These are phyloP conservation scores for Penicillium paxilli DNA, from an alignment of 495 filamentous ascomycete genomes.

Conservation along the genomic window DNA sequence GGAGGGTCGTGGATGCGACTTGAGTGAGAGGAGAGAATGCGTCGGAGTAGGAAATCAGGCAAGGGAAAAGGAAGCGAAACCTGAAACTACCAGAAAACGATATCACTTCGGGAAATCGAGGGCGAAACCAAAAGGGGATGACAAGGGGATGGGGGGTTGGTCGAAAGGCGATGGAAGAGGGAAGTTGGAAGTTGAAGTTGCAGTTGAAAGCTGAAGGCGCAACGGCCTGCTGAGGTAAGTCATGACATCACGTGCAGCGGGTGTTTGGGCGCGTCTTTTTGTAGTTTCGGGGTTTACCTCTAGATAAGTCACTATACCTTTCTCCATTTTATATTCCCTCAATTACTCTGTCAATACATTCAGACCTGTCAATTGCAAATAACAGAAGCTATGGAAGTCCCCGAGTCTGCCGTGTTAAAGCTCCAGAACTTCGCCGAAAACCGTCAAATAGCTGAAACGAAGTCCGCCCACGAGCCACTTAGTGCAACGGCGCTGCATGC, in stretches of 20 bases:
- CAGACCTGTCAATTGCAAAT: too few relatives aligned
- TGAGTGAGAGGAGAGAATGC: slow-evolving; percentile 16
- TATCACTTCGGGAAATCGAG: slow-evolving; percentile 2
- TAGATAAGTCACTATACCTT: too few relatives aligned
- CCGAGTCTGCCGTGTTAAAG: slow-evolving; percentile 35
- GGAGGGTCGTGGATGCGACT: slow-evolving; percentile 24
- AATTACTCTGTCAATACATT: too few relatives aligned
- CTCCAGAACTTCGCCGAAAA: slow-evolving; percentile 39
- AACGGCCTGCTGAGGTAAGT: slow-evolving; percentile 15
- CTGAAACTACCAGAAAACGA: slow-evolving; percentile 10
- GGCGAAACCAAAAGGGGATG: not conserved
- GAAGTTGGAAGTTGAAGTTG: slow-evolving; percentile 4
- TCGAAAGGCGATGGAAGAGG: slow-evolving; percentile 7
- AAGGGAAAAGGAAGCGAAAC: slow-evolving; percentile 9
- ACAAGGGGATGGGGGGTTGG: not conserved
- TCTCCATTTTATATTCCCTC: too few relatives aligned
- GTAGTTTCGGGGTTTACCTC: too few relatives aligned
- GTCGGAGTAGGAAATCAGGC: slow-evolving; percentile 21
- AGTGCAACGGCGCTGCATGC: slow-evolving; percentile 33
- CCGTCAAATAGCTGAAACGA: slow-evolving; percentile 36
- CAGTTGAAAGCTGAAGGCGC: too few relatives aligned
- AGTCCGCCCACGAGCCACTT: slow-evolving; percentile 33
- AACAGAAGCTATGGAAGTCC: slow-evolving; percentile 30
- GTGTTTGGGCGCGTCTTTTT: slow-evolving; percentile 1
- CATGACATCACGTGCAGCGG: slow-evolving; percentile 14